These are phyloP conservation scores for Myxozyma neotropica DNA, from an alignment of 805 yeast genomes.

Conservation along the genomic window DNA sequence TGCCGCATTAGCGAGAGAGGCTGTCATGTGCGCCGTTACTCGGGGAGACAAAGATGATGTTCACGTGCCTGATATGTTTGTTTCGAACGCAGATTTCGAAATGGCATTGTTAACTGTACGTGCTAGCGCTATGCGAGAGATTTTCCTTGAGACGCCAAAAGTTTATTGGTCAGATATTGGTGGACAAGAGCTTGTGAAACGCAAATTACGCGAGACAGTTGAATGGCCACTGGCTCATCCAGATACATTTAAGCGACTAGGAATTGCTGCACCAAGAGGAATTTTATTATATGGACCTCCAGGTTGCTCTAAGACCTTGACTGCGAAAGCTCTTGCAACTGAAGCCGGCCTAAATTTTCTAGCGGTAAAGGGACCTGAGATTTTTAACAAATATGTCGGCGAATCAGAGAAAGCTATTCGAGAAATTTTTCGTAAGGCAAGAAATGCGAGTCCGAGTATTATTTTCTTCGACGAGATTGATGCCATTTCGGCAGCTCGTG, in stretches of 20 bases:
- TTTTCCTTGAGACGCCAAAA: slow-evolving; percentile 86
- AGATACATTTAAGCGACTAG: slow-evolving; percentile 72
- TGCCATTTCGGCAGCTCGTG: slow-evolving; percentile 79
- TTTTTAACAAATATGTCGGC: slow-evolving; percentile 93
- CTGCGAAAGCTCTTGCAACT: slow-evolving; percentile 93
- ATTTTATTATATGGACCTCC: slow-evolving; percentile 95
- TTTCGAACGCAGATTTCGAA: slow-evolving; percentile 62
- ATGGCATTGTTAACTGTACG: slow-evolving; percentile 75
- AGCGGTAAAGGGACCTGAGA: slow-evolving; percentile 96
- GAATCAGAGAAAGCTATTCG: slow-evolving; percentile 93
- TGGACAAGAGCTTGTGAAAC: slow-evolving; percentile 84
- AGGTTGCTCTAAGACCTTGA: slow-evolving; percentile 93
- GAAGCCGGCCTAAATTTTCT: slow-evolving; percentile 92
- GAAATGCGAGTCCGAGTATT: slow-evolving; percentile 93
- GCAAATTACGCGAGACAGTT: slow-evolving; percentile 82
- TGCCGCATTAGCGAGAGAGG: slow-evolving; percentile 82
- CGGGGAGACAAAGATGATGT: slow-evolving; percentile 50
- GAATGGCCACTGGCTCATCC: slow-evolving; percentile 86
- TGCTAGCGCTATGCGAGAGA: slow-evolving; percentile 97
- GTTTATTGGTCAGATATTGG: slow-evolving; percentile 95
- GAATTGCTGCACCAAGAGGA: slow-evolving; percentile 91
- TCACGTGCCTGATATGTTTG: slow-evolving; percentile 47
- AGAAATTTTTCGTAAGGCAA: slow-evolving; percentile 87
- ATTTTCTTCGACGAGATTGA: slow-evolving; percentile 97
- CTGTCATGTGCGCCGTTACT: slow-evolving; percentile 80